phyloP scores from a whole-genome alignment of 345 rosid species.

The Euclidium syriacum region DNA sequence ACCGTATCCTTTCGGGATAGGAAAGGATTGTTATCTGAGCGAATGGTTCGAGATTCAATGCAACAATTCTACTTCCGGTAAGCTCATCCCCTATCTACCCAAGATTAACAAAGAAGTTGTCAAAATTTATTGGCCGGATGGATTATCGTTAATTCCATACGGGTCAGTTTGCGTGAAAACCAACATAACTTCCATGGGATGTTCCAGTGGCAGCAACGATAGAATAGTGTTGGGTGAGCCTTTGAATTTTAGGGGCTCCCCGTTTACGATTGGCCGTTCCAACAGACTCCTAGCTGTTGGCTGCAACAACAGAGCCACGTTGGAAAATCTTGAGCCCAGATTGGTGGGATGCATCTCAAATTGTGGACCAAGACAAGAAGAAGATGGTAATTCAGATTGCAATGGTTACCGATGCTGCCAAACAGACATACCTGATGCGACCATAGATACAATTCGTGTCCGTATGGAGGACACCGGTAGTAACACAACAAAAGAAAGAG shows the following conservation, averaged over 20 bases:
- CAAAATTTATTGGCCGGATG: not conserved
- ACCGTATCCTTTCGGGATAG: slow-evolving; percentile 39
- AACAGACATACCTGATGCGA: not conserved
- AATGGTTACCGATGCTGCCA: slow-evolving; percentile 27
- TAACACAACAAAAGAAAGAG: not conserved
- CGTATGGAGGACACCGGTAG: not conserved
- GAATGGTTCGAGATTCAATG: slow-evolving; percentile 9
- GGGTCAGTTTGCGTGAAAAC: slow-evolving; percentile 1
- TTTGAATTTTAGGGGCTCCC: not conserved
- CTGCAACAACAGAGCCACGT: not conserved
- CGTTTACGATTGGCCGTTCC: not conserved
- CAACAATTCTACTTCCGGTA: not conserved
- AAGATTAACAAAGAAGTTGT: not conserved
- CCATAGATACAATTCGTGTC: not conserved
- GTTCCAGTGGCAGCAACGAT: not conserved
- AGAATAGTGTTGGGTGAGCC: no score
- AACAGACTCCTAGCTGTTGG: slow-evolving; percentile 25
- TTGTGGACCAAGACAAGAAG: not conserved
- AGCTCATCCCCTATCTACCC: not conserved
- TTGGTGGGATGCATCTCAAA: not conserved
- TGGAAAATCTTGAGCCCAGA: not conserved
- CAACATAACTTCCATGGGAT: slow-evolving; percentile 1
- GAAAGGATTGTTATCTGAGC: slow-evolving; percentile 16
- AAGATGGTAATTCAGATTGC: not conserved
- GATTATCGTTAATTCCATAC: not conserved